Base-by-base conservation (phyloP, 768 basidiomycete genomes). In the Rhodotorula toruloides region DNA sequence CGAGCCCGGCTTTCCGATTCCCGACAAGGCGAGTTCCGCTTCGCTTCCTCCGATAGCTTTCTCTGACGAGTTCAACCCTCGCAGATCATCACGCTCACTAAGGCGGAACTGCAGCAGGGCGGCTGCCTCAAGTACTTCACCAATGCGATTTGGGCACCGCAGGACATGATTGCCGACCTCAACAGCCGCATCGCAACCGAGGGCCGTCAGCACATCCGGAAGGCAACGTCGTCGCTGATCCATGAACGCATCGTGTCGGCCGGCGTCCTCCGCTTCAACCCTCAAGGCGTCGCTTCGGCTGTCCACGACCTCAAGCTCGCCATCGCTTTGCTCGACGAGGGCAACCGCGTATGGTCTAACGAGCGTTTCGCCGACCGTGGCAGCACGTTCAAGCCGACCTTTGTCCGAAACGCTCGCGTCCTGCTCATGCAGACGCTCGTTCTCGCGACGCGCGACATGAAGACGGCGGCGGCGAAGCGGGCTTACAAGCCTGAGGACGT, bases 81-180 rank as follows among this genome's bases (percentile, higher is more conserved):
- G n/a, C n/a, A n/a, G n/a, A n/a, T n/a, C n/a, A n/a, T n/a, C 27
- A 8, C 27, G 4, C 37, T 50, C 3, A n/a, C 32, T 8, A 2
- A 31, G 47, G 29, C 32, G 39, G 48, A 50, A 39, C 32, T 44
- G 2, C 2, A 16, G 37, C 14, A 40, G 0, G 53, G 53, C 53
- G 52, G 34, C 2, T 53, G 14, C 25, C 7, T 36, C 36, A 60
- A 52, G 39, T 60, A 52, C 58, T 52, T 60, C 27, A 27, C 36
- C 16, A 22, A 34, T 16, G 29, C 37, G 6, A 10, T 25, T 16
- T 60, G 58, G 58, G 40, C 58, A 9, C 10, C 58, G 14, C 13
- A 27, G 12, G 58, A 48, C 10, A 52, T 52, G 21, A 36, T 60
- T 22, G 49, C 32, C 31, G 49, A 60, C 49, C 40, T 60, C 14